phyloP scores from a whole-genome alignment of 257 asterid genomes.

The Ocimum tenuiflorum region DNA sequence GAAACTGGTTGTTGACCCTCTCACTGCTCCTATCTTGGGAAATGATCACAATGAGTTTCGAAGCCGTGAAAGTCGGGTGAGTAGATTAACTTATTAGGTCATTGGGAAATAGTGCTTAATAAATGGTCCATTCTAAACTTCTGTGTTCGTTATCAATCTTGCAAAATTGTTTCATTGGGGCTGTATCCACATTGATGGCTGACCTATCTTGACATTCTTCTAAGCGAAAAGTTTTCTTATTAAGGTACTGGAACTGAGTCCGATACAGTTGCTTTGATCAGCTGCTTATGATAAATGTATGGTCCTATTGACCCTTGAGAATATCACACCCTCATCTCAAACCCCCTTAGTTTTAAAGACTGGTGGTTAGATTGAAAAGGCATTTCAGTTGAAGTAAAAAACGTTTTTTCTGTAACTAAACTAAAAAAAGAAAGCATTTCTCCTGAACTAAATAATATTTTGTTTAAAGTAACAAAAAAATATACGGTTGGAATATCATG shows the following conservation, averaged over 20 bases:
- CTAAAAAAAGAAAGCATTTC: no score
- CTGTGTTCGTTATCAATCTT: background rate
- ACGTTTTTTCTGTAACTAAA: no score
- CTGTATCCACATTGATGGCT: background rate
- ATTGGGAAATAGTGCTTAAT: background rate
- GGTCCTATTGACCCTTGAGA: no score
- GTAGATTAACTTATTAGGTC: slow-evolving; percentile 16
- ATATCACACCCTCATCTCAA: no score
- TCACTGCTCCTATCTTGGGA: slow-evolving; percentile 87
- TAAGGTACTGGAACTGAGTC: no score
- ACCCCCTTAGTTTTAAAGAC: no score
- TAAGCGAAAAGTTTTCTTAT: background rate
- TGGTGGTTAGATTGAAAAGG: no score
- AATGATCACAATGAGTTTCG: slow-evolving; percentile 77
- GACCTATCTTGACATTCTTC: background rate
- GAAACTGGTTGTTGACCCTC: slow-evolving; percentile 62
- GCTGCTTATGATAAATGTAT: background rate
- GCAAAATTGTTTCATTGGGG: background rate
- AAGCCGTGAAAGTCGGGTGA: slow-evolving; percentile 72
- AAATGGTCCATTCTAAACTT: background rate
- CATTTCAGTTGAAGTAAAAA: no score
- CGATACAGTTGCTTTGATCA: background rate
- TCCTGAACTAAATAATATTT: no score
- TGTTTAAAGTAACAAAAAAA: no score
- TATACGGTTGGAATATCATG: no score